Conservation (phyloP, 345 rosid genomes). For the Aurinia saxatilis region DNA sequence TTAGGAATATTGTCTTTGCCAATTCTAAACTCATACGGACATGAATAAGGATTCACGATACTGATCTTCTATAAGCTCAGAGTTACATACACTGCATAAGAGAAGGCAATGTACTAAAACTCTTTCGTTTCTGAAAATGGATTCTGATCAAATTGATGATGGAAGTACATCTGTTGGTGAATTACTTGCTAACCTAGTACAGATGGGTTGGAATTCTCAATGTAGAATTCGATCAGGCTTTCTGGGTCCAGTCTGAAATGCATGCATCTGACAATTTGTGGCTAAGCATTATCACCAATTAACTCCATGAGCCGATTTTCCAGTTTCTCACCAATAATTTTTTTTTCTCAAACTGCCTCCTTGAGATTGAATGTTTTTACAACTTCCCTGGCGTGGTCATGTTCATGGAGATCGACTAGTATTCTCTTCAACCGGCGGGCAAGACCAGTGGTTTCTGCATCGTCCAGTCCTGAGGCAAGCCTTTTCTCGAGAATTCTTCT, state of each 20-base stretch:
- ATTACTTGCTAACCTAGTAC: background rate
- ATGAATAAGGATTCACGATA: background rate
- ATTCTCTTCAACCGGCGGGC: constrained; percentile 80
- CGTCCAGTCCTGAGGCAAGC: constrained; percentile 43
- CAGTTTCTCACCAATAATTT: background rate
- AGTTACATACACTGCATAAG: constrained; percentile 1
- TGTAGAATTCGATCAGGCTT: background rate
- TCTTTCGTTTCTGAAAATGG: background rate
- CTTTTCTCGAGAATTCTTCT: constrained; percentile 52
- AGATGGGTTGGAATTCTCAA: background rate
- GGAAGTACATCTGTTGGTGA: background rate
- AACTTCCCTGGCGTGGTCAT: constrained; percentile 69
- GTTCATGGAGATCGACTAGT: constrained; percentile 80
- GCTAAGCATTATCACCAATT: no score
- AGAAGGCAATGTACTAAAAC: background rate
- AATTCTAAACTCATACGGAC: background rate
- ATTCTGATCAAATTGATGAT: background rate
- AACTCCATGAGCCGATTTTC: background rate
- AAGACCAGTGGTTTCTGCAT: constrained; percentile 56
- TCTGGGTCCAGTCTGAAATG: background rate
- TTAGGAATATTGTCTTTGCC: background rate
- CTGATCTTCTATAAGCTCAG: background rate
- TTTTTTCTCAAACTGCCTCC: constrained; percentile 62
- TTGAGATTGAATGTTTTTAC: constrained; percentile 61
- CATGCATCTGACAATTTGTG: background rate